phyloP scores from a whole-genome alignment of 2,329 filamentous ascomycete species.

The Sporothrix globosa region DNA sequence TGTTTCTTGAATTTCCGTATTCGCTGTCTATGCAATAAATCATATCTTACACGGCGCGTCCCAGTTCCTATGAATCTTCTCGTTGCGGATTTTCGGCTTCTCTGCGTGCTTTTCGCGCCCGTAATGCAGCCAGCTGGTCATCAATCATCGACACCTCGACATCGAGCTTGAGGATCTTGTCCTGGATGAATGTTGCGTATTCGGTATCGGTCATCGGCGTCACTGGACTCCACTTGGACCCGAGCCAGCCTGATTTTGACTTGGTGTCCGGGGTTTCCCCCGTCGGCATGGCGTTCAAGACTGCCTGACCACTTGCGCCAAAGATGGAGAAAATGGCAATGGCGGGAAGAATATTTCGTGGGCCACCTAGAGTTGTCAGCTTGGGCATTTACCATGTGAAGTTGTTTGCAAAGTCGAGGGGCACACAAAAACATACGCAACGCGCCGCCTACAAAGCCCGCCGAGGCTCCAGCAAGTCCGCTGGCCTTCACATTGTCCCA shows the following conservation, averaged over 20 bases:
- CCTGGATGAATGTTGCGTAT: constrained; percentile 69
- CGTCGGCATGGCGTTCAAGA: constrained; percentile 36
- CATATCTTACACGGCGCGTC: background rate
- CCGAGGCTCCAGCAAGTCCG: constrained; percentile 69
- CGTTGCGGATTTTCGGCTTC: background rate
- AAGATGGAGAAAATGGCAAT: constrained; percentile 52
- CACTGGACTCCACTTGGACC: constrained; percentile 74
- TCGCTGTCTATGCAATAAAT: constrained; percentile 1
- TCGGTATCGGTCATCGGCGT: constrained; percentile 70
- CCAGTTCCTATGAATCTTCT: background rate
- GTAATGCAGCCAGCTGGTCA: constrained; percentile 63
- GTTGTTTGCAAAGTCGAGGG: background rate
- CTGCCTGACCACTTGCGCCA: constrained; percentile 43
- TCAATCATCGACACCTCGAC: constrained; percentile 79
- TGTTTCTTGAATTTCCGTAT: background rate
- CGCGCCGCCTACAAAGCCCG: constrained; percentile 63
- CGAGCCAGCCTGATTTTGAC: constrained; percentile 45
- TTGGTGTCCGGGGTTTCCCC: background rate
- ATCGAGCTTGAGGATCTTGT: constrained; percentile 71
- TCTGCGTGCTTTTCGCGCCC: constrained; percentile 21
- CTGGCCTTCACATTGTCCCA: constrained; percentile 68
- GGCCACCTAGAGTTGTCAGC: constrained; percentile 49
- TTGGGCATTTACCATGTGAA: background rate
- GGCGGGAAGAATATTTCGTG: constrained; percentile 57
- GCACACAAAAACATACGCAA: constrained; percentile 50